Percentiles rank a stretch among this genome's conserved stretches.
phyloP scores from a whole-genome alignment of 768 basidiomycete genomes.

The Porpolomopsis calyptriformis region DNA sequence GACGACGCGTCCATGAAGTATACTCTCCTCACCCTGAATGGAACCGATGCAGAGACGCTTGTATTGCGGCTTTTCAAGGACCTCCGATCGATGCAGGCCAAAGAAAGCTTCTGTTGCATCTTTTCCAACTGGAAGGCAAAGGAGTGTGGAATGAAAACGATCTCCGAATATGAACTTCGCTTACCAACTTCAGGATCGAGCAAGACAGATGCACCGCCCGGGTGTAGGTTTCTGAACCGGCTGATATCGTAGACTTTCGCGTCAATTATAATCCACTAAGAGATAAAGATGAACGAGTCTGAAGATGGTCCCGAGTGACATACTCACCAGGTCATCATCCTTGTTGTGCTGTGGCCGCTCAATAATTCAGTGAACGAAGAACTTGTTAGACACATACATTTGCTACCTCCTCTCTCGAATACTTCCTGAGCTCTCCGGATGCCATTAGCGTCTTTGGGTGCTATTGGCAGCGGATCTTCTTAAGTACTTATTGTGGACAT shows the following conservation, averaged over 20 bases:
- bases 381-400: constrained; percentile 8
- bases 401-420: constrained; percentile 27
- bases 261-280: constrained; percentile 78
- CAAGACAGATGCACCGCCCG: constrained; percentile 73
- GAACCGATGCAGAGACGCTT: constrained; percentile 64
- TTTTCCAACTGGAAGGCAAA: constrained; percentile 57
- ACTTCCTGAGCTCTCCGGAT: constrained; percentile 20
- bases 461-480: too few species aligned
- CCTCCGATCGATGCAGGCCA: constrained; percentile 78
- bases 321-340: constrained; percentile 58
- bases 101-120: constrained; percentile 87
- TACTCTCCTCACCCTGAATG: constrained; percentile 49
- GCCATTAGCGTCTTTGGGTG: constrained; percentile 22
- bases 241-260: constrained; percentile 76
- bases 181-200: constrained; percentile 65
- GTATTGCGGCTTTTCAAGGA: constrained; percentile 68
- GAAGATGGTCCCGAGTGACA: neutral
- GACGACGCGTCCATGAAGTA: constrained; percentile 35
- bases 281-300: neutral
- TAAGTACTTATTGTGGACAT: too few species aligned
- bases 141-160: constrained; percentile 7
- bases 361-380: neutral
- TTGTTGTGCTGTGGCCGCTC: constrained; percentile 52
- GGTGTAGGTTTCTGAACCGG: constrained; percentile 72
- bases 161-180: constrained; percentile 13